Conservation (phyloP, 768 basidiomycete genomes). For the Pulveroboletus sp. region DNA sequence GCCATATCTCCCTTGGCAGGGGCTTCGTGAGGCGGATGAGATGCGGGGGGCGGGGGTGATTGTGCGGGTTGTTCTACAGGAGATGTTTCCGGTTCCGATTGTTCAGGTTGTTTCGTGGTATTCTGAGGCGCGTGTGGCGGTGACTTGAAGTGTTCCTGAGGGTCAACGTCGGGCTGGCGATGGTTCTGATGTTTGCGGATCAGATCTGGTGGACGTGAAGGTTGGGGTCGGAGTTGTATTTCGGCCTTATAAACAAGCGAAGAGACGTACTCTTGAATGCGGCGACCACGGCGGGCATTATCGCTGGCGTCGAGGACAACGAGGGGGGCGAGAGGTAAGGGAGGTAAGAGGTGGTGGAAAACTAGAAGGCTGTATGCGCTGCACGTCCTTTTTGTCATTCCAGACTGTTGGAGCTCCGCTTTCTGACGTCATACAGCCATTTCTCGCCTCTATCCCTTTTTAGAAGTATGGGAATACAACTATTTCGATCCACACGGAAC, state of each 20-base stretch:
- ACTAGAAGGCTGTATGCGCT: conserved; percentile 10
- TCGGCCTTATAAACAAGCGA: conserved; percentile 4
- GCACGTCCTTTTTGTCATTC: conserved; percentile 31
- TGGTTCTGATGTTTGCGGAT: conserved; percentile 74
- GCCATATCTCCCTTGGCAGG: conserved; percentile 25
- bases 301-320: conserved; percentile 6
- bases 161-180: conserved; percentile 36
- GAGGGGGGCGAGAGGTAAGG: not conserved
- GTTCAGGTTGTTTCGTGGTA: conserved; percentile 33
- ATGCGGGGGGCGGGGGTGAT: conserved; percentile 34
- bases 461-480: not conserved
- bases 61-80: too few relatives aligned
- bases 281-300: conserved; percentile 75
- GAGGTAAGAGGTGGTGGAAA: not conserved
- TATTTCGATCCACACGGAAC: not conserved
- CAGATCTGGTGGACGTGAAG: conserved; percentile 49
- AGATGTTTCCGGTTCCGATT: conserved; percentile 35
- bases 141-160: conserved; percentile 21
- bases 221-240: conserved; percentile 20
- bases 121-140: conserved; percentile 20
- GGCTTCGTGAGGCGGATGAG: conserved; percentile 20
- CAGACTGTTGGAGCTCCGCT: conserved; percentile 32
- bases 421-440: conserved; percentile 29
- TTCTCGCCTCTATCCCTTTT: conserved; percentile 7
- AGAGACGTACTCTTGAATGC: conserved; percentile 75